Percentiles rank a stretch among this genome's conserved stretches.
phyloP scores from a whole-genome alignment of 352 stramenopile genomes.

The Globisporangium nagaii region DNA sequence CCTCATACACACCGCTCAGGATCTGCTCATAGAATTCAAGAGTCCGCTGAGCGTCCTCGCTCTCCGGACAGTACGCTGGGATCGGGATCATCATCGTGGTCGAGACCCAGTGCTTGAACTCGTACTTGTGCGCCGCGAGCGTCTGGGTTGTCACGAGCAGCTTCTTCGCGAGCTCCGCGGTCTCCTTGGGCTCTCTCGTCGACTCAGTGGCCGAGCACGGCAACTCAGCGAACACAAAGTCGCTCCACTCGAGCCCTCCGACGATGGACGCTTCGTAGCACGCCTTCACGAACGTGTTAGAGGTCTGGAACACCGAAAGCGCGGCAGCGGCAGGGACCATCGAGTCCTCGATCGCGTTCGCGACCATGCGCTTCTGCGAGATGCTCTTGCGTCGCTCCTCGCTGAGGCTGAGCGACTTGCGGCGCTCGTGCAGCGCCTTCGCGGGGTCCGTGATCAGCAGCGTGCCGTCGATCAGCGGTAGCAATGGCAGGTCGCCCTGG shows the following conservation, averaged over 20 bases:
- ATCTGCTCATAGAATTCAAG: constrained; percentile 25
- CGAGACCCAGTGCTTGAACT: constrained; percentile 61
- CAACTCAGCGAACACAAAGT: constrained; percentile 64
- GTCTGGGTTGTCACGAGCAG: constrained; percentile 25
- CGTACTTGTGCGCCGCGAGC: constrained; percentile 38
- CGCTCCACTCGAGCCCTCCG: constrained; percentile 65
- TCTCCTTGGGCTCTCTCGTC: constrained; percentile 12
- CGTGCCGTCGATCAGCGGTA: constrained; percentile 57
- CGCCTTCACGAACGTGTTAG: constrained; percentile 29
- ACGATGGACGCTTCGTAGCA: constrained; percentile 34
- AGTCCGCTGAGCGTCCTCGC: background rate
- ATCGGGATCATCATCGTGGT: constrained; percentile 33
- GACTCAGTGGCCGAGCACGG: constrained; percentile 3
- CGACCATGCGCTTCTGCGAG: constrained; percentile 11
- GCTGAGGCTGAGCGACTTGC: constrained; percentile 8
- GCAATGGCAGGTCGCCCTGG: constrained; percentile 19
- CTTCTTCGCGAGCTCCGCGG: constrained; percentile 28
- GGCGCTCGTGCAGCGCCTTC: constrained; percentile 20
- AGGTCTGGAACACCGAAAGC: constrained; percentile 31
- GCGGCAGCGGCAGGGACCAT: background rate
- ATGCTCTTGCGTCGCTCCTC: constrained; percentile 24
- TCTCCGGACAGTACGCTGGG: constrained; percentile 4
- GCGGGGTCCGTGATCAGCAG: constrained; percentile 34
- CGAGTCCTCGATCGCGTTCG: background rate
- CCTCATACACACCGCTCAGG: constrained; percentile 30